Evolutionary conservation across 164 flowering plant genomes (phyloP).

Genomic region (Sedum album): DNA sequence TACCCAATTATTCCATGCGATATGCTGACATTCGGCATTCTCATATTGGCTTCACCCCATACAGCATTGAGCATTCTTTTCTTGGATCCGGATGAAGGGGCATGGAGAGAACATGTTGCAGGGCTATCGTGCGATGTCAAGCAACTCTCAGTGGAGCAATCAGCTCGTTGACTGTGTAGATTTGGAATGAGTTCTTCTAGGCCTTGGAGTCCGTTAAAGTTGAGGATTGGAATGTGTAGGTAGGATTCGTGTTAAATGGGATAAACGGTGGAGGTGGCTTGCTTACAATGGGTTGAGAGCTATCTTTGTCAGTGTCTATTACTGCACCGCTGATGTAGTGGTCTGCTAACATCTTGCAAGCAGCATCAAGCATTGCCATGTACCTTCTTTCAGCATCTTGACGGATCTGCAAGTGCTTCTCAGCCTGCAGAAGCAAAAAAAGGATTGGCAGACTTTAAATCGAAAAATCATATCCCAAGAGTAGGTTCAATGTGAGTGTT

Average conservation of each 20-base stretch:
- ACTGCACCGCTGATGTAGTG: slow-evolving; percentile 30
- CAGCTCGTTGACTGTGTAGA: background rate
- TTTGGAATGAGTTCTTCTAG: background rate
- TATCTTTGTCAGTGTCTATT: background rate
- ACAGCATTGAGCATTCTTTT: background rate
- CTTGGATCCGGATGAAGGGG: background rate
- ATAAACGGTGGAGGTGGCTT: background rate
- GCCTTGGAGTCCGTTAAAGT: background rate
- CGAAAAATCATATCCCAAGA: background rate
- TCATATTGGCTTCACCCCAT: slow-evolving; percentile 1
- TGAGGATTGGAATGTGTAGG: background rate
- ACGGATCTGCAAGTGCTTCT: slow-evolving; percentile 63
- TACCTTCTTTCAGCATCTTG: slow-evolving; percentile 54
- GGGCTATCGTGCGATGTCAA: background rate
- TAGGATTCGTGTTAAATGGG: background rate
- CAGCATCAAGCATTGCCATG: slow-evolving; percentile 54
- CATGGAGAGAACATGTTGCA: background rate
- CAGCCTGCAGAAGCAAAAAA: slow-evolving; percentile 32
- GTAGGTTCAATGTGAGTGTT: background rate
- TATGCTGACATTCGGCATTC: background rate
- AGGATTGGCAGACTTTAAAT: background rate
- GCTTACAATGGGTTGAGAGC: background rate
- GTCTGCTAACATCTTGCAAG: slow-evolving; percentile 58
- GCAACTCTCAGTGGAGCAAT: slow-evolving; percentile 5
- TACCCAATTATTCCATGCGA: slow-evolving; percentile 1